Base-by-base conservation (phyloP, 1,284 basidiomycete genomes). In the Trichosporon inkin region DNA sequence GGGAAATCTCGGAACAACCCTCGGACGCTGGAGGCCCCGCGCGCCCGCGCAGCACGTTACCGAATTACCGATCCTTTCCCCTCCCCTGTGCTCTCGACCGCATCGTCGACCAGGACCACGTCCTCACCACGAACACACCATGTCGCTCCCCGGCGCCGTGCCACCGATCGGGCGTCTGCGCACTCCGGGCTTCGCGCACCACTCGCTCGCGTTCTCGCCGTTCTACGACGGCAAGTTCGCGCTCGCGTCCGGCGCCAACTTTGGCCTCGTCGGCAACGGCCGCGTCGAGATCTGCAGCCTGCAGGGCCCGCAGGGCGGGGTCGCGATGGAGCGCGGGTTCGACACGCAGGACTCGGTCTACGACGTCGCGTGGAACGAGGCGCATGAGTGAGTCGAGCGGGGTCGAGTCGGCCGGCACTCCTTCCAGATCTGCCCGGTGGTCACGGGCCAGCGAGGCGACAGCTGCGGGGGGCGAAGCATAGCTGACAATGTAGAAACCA, bases 301-400 rank as follows among this genome's bases (percentile, higher is more conserved):
- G 6, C 22, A 24, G 10, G 41, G 41, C 14, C 41, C 41, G 2
- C 20, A 14, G 1, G 38, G 51, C 37, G n/a, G 36, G 1, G 22
- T 28, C 8, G 16, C n/a, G 24, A 53, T 49, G 53, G 41, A 55
- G 44, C 14, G 17, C 62, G 95, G 90, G 65, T 98, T 89, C 71
- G 92, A 96, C 75, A 90, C 94, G 0, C 92, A 96, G 76, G 94
- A 98, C 73, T 92, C 89, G 0, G 80, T 97, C 2, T 97, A 91
- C 75, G 93, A 95, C 70, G 78, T 92, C 35, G 91, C 92, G 0
- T 96, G 92, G 89, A 91, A 88, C 49, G 92, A 98, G 78, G 75
- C 87, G 34, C 92, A 98, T 78, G 94, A 97, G 81, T 94, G 79
- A 67, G 67, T 82, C 11, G 74, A 66, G 24, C 11, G 39, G 20